These are phyloP conservation scores for Aegilops bicornis DNA, from an alignment of 176 grass and related monocot genomes.

Conservation along the genomic window DNA sequence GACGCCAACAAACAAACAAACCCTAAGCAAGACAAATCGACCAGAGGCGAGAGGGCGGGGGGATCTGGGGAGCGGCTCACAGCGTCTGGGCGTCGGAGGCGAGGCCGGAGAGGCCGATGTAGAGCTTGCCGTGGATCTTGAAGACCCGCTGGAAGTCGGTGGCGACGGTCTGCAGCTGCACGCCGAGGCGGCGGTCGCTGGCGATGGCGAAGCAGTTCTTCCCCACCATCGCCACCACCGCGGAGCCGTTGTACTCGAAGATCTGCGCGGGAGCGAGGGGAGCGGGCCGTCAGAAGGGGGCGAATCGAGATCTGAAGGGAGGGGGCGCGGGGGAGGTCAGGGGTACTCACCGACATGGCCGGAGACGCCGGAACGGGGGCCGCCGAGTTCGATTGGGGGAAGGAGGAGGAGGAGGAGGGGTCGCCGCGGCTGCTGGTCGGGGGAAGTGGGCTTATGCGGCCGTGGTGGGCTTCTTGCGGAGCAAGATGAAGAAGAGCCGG, in stretches of 20 bases:
- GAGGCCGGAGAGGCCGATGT: constrained; percentile 91
- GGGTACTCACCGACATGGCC: constrained; percentile 48
- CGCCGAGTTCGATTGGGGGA: background rate
- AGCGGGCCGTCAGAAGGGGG: background rate
- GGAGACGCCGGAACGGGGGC: background rate
- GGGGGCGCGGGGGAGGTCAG: background rate
- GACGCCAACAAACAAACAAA: constrained; percentile 16
- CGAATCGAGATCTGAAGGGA: constrained; percentile 1
- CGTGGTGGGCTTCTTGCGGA: constrained; percentile 41
- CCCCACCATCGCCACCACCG: constrained; percentile 96
- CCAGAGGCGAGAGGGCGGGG: background rate
- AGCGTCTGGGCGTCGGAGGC: constrained; percentile 86
- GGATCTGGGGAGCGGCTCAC: constrained; percentile 35
- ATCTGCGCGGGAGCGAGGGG: constrained; percentile 37
- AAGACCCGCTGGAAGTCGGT: constrained; percentile 93
- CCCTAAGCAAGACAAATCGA: background rate
- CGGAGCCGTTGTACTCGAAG: constrained; percentile 98
- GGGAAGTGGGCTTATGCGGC: background rate
- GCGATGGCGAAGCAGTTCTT: constrained; percentile 99
- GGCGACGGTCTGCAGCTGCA: constrained; percentile 91
- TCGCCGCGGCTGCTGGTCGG: background rate
- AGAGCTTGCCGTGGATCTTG: constrained; percentile 95
- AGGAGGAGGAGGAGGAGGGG: background rate
- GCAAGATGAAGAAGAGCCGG: constrained; percentile 33
- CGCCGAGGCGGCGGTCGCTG: constrained; percentile 82